Conservation (phyloP, 768 basidiomycete genomes). For the Tylopilus balloui region DNA sequence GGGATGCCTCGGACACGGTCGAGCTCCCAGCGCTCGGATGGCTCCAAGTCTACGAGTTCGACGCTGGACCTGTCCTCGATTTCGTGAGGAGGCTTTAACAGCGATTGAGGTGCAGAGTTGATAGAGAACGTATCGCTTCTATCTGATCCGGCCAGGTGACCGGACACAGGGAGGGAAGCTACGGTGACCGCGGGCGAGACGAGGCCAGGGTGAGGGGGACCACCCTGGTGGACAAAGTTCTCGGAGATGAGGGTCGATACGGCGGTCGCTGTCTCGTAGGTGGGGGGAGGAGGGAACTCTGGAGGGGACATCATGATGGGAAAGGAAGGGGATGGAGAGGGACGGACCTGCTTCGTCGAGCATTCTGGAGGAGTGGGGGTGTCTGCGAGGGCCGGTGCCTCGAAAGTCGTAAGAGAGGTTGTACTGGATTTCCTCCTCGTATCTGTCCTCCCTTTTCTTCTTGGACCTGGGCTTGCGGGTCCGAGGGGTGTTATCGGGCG, state of each 20-base stretch:
- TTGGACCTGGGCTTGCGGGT: conserved; percentile 33
- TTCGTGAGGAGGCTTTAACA: conserved; percentile 28
- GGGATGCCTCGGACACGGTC: conserved; percentile 42
- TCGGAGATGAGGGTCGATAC: conserved; percentile 38
- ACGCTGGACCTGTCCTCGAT: conserved; percentile 45
- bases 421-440: conserved; percentile 42
- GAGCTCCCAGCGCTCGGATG: conserved; percentile 39
- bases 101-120: conserved; percentile 14
- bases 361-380: conserved; percentile 24
- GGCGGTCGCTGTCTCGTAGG: conserved; percentile 56
- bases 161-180: conserved; percentile 21
- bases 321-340: not conserved
- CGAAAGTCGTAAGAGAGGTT: conserved; percentile 32
- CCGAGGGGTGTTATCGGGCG: conserved; percentile 49
- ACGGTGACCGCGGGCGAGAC: conserved; percentile 23
- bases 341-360: conserved; percentile 31
- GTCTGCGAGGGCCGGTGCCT: conserved; percentile 27
- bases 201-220: conserved; percentile 22
- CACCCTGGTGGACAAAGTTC: conserved; percentile 34
- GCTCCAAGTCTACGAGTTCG: conserved; percentile 50
- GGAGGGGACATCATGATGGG: conserved; percentile 25
- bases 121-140: conserved; percentile 23
- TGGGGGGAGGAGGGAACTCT: conserved; percentile 73
- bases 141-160: conserved; percentile 15
- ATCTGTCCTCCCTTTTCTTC: conserved; percentile 42